phyloP scores from a whole-genome alignment of 1,139 yeast species.

The Insectozyma bohioensis region DNA sequence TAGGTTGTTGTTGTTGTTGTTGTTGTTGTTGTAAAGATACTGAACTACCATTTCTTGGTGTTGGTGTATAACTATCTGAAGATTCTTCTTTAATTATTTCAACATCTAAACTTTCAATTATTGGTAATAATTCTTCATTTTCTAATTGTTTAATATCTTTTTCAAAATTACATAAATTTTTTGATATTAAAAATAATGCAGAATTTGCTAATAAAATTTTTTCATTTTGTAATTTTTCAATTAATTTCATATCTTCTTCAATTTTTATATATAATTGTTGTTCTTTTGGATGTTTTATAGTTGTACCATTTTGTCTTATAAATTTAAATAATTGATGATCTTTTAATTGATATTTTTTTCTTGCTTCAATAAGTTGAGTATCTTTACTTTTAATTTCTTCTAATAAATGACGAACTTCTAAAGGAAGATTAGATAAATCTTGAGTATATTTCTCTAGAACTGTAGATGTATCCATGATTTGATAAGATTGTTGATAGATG shows the following conservation, averaged over 20 bases:
- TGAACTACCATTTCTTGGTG: constrained; percentile 23
- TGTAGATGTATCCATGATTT: constrained; percentile 46
- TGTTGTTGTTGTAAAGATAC: constrained; percentile 14
- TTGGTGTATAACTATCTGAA: constrained; percentile 23
- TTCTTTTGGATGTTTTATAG: constrained; percentile 82
- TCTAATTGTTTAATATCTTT: constrained; percentile 75
- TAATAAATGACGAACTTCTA: constrained; percentile 77
- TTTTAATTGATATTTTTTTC: constrained; percentile 66
- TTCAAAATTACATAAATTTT: constrained; percentile 72
- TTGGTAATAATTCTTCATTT: constrained; percentile 75
- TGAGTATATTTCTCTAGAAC: constrained; percentile 51
- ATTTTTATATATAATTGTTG: constrained; percentile 64
- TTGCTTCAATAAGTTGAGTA: constrained; percentile 59
- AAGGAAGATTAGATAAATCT: constrained; percentile 78
- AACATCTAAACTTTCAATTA: constrained; percentile 34
- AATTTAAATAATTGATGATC: constrained; percentile 82
- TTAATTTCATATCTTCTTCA: constrained; percentile 62
- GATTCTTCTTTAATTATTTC: constrained; percentile 15
- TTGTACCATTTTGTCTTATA: constrained; percentile 80
- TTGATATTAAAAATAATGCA: constrained; percentile 71
- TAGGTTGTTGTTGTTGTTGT: constrained; percentile 15
- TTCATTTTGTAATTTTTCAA: constrained; percentile 67
- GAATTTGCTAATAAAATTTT: constrained; percentile 82
- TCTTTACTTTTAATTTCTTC: constrained; percentile 81
- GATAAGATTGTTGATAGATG: background rate